Conservation (phyloP, 192 early-diverging fungal species). For the Kickxella alabastrina region DNA sequence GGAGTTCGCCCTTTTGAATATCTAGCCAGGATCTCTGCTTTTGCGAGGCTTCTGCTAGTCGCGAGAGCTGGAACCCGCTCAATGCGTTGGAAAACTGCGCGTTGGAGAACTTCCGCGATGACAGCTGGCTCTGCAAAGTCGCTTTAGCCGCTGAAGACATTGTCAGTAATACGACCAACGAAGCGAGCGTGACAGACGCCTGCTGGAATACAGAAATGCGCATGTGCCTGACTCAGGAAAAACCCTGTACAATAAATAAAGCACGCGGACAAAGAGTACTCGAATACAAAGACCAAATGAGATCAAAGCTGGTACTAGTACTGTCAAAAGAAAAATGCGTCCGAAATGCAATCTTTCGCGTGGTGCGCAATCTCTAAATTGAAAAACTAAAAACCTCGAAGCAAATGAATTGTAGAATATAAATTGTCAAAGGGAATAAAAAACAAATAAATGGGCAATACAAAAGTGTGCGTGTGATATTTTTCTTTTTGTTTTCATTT, state of each 20-base stretch:
- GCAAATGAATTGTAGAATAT: too few relatives aligned
- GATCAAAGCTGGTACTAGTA: too few relatives aligned
- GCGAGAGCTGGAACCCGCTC: slow-evolving; percentile 25
- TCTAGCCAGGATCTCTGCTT: slow-evolving; percentile 32
- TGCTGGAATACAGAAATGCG: slow-evolving; percentile 6
- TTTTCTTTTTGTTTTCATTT: too few relatives aligned
- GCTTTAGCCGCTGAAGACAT: background rate
- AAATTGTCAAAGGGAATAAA: too few relatives aligned
- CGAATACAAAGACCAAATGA: background rate
- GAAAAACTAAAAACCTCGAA: too few relatives aligned
- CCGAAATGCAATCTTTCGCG: too few relatives aligned
- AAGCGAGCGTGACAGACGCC: slow-evolving; percentile 4
- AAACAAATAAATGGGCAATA: too few relatives aligned
- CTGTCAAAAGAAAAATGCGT: too few relatives aligned
- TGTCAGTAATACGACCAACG: slow-evolving; percentile 1
- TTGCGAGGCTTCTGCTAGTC: slow-evolving; percentile 10
- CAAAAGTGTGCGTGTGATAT: too few relatives aligned
- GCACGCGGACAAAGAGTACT: background rate
- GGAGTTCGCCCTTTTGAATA: slow-evolving; percentile 53
- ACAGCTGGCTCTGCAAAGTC: slow-evolving; percentile 7
- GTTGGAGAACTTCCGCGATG: slow-evolving; percentile 27
- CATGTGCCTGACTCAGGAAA: too few relatives aligned
- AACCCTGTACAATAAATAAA: background rate
- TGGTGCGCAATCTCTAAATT: too few relatives aligned
- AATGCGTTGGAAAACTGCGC: slow-evolving; percentile 25